Percentiles rank a stretch among this genome's conserved stretches.
Conservation (phyloP, 1,284 basidiomycete species). For the Malassezia arunalokei region DNA sequence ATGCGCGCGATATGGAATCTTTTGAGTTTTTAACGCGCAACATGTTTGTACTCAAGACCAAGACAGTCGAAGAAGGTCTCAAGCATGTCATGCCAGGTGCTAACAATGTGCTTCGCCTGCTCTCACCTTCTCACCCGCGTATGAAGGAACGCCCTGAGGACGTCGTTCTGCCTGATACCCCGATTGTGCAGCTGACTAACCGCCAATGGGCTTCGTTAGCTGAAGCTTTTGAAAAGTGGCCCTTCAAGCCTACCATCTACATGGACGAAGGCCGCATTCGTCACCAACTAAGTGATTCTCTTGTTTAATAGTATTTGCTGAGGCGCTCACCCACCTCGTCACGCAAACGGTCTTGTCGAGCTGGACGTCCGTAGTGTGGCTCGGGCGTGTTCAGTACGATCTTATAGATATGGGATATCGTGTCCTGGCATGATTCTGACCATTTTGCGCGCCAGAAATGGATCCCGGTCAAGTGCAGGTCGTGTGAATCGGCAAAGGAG, state of each 20-base stretch:
- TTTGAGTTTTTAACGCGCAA: conserved; percentile 38
- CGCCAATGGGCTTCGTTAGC: conserved; percentile 36
- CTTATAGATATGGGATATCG: conserved; percentile 58
- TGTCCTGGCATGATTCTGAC: conserved; percentile 49
- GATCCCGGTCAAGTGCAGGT: conserved; percentile 54
- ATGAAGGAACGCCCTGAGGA: conserved; percentile 18
- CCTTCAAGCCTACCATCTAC: conserved; percentile 33
- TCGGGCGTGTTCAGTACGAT: conserved; percentile 50
- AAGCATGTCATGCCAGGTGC: conserved; percentile 38
- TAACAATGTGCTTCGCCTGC: conserved; percentile 30
- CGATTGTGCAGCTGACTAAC: conserved; percentile 28
- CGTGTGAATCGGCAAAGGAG: conserved; percentile 54
- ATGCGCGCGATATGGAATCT: conserved; percentile 25
- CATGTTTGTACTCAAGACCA: conserved; percentile 31
- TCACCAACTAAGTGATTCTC: conserved; percentile 8
- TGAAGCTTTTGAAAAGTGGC: conserved; percentile 40
- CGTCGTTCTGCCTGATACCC: conserved; percentile 22
- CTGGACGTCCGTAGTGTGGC: conserved; percentile 11
- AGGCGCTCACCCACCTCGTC: conserved; percentile 13
- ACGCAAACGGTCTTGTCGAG: conserved; percentile 9
- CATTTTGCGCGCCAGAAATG: conserved; percentile 76
- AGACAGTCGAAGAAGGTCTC: conserved; percentile 25
- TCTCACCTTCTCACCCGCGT: conserved; percentile 17
- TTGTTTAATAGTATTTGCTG: conserved; percentile 17
- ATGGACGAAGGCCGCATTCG: conserved; percentile 29